These are phyloP conservation scores for Alternaria alternata DNA, from an alignment of 2,329 filamentous ascomycete species.

Conservation along the genomic window DNA sequence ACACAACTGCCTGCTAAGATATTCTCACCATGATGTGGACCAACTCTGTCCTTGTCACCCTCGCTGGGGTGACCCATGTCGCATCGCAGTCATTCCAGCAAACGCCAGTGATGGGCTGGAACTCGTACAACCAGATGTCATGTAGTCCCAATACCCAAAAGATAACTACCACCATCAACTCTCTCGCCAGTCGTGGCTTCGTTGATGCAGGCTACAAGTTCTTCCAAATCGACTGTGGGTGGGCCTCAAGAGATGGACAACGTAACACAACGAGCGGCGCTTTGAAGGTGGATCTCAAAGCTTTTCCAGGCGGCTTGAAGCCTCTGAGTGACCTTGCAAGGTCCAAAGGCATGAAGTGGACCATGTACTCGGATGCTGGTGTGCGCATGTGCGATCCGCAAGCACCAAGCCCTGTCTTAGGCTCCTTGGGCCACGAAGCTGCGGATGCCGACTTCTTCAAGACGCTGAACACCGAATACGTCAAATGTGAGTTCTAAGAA, in stretches of 20 bases:
- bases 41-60: constrained; percentile 12
- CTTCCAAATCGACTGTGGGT: constrained; percentile 25
- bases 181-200: constrained; percentile 26
- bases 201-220: constrained; percentile 30
- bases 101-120: constrained; percentile 31
- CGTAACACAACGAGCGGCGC: constrained; percentile 27
- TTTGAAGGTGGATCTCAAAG: constrained; percentile 20
- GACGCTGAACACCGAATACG: constrained; percentile 29
- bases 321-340: constrained; percentile 29
- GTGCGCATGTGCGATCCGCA: constrained; percentile 30
- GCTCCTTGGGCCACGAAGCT: constrained; percentile 26
- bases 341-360: constrained; percentile 35
- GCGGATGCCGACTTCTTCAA: constrained; percentile 31
- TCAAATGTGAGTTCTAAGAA: constrained; percentile 21
- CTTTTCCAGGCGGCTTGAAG: constrained; percentile 26
- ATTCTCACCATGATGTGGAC: constrained; percentile 11
- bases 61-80: constrained; percentile 17
- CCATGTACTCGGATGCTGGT: constrained; percentile 33
- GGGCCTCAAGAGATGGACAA: constrained; percentile 17
- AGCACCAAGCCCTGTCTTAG: constrained; percentile 25
- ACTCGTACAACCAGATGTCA: constrained; percentile 29
- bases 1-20: neutral
- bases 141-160: constrained; percentile 25
- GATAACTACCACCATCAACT: constrained; percentile 29
- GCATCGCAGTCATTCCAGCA: constrained; percentile 26